Percentiles rank a stretch among this genome's conserved stretches.
phyloP scores from a whole-genome alignment of 148 eudicot species.

The Limonium bicolor region DNA sequence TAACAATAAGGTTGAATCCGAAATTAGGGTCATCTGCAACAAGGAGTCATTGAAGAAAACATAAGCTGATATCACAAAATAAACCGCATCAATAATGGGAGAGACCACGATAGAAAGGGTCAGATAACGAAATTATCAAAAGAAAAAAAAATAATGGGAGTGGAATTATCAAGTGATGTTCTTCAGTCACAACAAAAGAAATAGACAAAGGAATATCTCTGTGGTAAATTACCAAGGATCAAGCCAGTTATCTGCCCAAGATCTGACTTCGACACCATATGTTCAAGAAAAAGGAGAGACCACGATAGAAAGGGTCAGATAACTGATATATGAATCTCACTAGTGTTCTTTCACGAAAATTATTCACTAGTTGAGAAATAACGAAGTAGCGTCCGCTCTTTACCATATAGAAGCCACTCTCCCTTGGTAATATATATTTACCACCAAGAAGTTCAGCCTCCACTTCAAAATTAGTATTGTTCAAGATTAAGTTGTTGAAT shows the following conservation, averaged over 20 bases:
- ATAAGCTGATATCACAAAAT: too few species aligned
- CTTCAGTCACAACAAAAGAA: too few species aligned
- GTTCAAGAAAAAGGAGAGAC: conserved; percentile 11
- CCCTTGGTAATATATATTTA: conserved; percentile 57
- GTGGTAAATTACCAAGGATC: conserved; percentile 82
- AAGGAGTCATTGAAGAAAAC: too few species aligned
- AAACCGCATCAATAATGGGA: too few species aligned
- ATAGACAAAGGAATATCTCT: too few species aligned
- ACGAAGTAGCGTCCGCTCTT: too few species aligned
- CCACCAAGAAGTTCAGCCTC: conserved; percentile 49
- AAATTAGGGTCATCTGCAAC: conserved; percentile 47
- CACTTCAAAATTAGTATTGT: conserved; percentile 31
- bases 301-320: not conserved
- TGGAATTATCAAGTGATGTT: too few species aligned
- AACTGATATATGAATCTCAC: not conserved
- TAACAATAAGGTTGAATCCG: conserved; percentile 74
- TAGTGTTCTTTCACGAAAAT: not conserved
- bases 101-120: not conserved
- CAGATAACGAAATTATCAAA: not conserved
- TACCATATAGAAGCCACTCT: conserved; percentile 81
- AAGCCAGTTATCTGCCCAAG: conserved; percentile 57
- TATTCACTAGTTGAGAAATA: not conserved
- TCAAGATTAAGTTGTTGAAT: conserved; percentile 40
- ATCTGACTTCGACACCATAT: conserved; percentile 64
- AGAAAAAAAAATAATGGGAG: too few species aligned